Evolutionary conservation across 1,139 yeast species (phyloP), one percentile per base, ranked within the genome.

Genomic region (Fermentozyma sake): DNA sequence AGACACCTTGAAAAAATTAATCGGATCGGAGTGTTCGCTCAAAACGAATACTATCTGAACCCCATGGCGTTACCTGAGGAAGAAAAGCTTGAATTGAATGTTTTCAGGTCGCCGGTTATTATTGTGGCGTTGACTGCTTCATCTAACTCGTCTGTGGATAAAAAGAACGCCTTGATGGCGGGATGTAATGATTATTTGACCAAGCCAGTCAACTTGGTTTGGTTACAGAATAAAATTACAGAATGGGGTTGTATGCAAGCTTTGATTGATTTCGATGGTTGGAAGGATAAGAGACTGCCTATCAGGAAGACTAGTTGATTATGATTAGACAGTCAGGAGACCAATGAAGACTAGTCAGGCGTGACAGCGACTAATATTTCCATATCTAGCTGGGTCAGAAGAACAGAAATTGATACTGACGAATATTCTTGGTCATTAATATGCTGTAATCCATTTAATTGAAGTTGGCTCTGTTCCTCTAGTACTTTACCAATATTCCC

Each of bases 191-290:
- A 91, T 55, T 91, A 82, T 55, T 63, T 91, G 44, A 91, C 97
- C n/a, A 91, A 91, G 41, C 98, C 98, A 0, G 98, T 93, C 9
- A 89, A 87, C 46, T 67, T 91, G 46, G 87, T 79, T 22, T 91
- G 98, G 98, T 65, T 91, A 30, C 87, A 89, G 45, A 86, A 84
- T 48, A 91, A 91, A 58, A 84, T 91, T 34, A 85, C 91, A 4
- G 98, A 91, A 57, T 89, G 97, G 97, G 93, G 93, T 2, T 78
- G 85, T 48, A 91, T 91, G 98, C 98, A 91, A 60, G 97, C 97
- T 1, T 63, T 91, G 35, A 89, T 91, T 53, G 95, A 91, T 57
- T 91, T 84, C 54, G 96, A 91, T 54, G 94, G 95, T 18, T 91
- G 96, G 96, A 79, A 79, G 37, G 48, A 49, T 10, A 62, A 22